Evolutionary conservation across 768 basidiomycete species (phyloP).

Genomic region (Chiua virens): DNA sequence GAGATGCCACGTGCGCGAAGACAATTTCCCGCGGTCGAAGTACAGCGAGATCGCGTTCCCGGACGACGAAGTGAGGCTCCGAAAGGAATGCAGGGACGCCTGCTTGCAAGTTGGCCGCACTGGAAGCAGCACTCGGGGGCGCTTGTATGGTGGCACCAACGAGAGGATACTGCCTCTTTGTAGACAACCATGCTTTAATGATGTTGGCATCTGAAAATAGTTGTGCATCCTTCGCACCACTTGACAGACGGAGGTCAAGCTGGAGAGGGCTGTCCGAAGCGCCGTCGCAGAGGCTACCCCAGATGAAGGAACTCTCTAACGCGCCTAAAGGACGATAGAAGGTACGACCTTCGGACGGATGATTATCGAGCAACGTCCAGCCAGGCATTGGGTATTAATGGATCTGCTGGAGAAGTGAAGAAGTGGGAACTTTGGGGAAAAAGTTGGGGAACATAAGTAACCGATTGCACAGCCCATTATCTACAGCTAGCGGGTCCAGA

Average conservation of each 20-base stretch:
- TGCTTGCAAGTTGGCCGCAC: no score
- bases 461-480: no score
- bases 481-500: no score
- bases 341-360: neutral
- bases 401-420: no score
- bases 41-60: constrained; percentile 31
- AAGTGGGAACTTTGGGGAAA: no score
- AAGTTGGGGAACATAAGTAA: no score
- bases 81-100: neutral
- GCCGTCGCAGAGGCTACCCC: constrained; percentile 37
- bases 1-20: constrained; percentile 33
- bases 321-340: constrained; percentile 38
- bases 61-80: constrained; percentile 39
- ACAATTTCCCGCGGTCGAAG: constrained; percentile 37
- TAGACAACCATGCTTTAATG: constrained; percentile 38
- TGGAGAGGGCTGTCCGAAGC: constrained; percentile 43
- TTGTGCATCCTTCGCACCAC: constrained; percentile 20
- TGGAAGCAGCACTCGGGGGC: no score
- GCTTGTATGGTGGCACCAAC: constrained; percentile 41
- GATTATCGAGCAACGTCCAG: no score
- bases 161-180: constrained; percentile 49
- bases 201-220: constrained; percentile 35
- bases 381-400: no score
- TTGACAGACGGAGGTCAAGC: constrained; percentile 27
- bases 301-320: constrained; percentile 44